Conservation (phyloP, 441 rosid genomes). For the Daphne laureola region DNA sequence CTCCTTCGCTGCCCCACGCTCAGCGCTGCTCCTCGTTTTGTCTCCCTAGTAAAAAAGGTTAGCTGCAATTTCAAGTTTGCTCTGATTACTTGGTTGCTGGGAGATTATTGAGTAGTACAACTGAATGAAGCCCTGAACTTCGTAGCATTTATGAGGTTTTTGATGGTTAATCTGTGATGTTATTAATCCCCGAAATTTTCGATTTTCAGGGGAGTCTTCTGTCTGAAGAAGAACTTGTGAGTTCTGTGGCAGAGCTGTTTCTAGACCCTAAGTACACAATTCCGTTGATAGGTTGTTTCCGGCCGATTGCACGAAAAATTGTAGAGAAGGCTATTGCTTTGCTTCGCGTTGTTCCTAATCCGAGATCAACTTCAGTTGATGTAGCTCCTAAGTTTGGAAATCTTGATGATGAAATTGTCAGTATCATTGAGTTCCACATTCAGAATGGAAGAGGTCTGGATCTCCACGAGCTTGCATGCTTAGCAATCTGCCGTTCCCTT, state of each 20-base stretch:
- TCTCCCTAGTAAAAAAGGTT: conserved; percentile 38
- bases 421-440: conserved; percentile 46
- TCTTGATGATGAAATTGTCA: conserved; percentile 38
- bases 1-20: conserved; percentile 65
- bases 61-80: not conserved
- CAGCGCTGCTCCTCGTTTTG: conserved; percentile 24
- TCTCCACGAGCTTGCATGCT: conserved; percentile 88
- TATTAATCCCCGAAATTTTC: not conserved
- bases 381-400: conserved; percentile 15
- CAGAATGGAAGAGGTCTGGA: conserved; percentile 52
- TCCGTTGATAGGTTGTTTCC: conserved; percentile 65
- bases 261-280: conserved; percentile 65
- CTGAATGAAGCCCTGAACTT: not conserved
- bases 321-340: conserved; percentile 54
- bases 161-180: not conserved
- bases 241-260: conserved; percentile 49
- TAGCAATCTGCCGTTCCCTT: conserved; percentile 83
- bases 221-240: conserved; percentile 55
- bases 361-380: conserved; percentile 34
- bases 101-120: not conserved
- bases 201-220: conserved; percentile 37
- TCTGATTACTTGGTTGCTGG: not conserved
- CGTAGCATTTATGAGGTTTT: not conserved
- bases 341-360: conserved; percentile 47
- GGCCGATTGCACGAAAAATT: conserved; percentile 42